A percentile compares a stretch with the other conserved stretches of the same genome.
phyloP scores from a whole-genome alignment of 2,329 filamentous ascomycete species.

The Fusarium neocosmosporiellum region DNA sequence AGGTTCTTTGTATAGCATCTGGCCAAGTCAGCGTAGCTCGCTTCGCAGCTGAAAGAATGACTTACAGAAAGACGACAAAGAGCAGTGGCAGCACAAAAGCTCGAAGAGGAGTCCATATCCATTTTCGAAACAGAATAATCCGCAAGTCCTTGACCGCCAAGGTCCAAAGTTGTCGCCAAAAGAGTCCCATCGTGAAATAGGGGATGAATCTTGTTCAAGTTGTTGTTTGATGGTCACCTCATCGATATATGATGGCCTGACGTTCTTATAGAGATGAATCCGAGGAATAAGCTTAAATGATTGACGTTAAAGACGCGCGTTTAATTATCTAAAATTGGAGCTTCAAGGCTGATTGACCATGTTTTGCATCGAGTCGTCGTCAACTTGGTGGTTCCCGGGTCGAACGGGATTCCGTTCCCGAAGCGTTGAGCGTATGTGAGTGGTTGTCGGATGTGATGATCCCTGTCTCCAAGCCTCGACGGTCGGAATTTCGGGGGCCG shows the following conservation, averaged over 20 bases:
- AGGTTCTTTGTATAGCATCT: slow-evolving; percentile 5
- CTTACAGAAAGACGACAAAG: background rate
- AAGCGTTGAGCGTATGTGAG: background rate
- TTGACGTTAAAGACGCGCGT: background rate
- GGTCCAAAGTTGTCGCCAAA: background rate
- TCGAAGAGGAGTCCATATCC: background rate
- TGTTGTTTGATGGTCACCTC: background rate
- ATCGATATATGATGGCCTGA: background rate
- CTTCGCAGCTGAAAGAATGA: background rate
- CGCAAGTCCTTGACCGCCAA: background rate
- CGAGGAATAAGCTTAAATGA: background rate
- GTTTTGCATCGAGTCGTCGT: background rate
- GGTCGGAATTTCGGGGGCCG: background rate
- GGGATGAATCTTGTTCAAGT: background rate
- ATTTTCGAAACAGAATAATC: slow-evolving; percentile 1
- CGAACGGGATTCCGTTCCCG: slow-evolving; percentile 3
- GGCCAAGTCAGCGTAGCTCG: background rate
- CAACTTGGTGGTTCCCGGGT: background rate
- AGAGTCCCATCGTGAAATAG: background rate
- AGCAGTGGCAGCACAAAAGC: background rate
- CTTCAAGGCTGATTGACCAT: background rate
- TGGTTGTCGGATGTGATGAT: background rate
- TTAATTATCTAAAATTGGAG: background rate
- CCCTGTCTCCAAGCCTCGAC: background rate
- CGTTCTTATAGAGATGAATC: background rate